These are phyloP conservation scores for Porcisia hertigi DNA, from an alignment of 208 protist genomes.

Conservation along the genomic window DNA sequence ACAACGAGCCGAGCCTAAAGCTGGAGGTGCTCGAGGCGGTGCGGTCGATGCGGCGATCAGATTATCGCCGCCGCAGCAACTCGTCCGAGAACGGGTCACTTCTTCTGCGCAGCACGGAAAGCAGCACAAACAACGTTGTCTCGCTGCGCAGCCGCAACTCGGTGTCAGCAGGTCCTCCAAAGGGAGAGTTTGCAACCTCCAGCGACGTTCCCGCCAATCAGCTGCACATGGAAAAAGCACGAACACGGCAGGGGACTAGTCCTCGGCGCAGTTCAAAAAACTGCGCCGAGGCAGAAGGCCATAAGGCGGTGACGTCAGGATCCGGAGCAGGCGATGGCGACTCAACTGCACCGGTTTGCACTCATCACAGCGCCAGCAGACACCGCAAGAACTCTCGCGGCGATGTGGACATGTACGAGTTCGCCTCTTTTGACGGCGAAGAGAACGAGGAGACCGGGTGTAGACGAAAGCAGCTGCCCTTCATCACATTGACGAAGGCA, in stretches of 20 bases:
- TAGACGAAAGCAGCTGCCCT: neutral
- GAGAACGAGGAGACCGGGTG: conserved; percentile 10
- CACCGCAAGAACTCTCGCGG: neutral
- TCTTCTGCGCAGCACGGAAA: conserved; percentile 32
- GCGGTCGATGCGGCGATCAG: conserved; percentile 44
- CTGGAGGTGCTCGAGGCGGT: conserved; percentile 74
- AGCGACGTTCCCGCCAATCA: conserved; percentile 9
- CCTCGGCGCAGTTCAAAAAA: conserved; percentile 1
- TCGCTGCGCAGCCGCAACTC: conserved; percentile 15
- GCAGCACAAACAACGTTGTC: conserved; percentile 28
- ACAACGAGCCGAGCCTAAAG: conserved; percentile 77
- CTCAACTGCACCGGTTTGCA: neutral
- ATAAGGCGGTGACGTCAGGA: conserved; percentile 7
- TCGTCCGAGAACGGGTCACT: conserved; percentile 37
- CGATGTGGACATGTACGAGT: conserved; percentile 4
- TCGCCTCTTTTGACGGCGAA: conserved; percentile 4
- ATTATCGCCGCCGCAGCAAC: conserved; percentile 42
- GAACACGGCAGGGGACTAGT: conserved; percentile 4
- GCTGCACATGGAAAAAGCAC: conserved; percentile 3
- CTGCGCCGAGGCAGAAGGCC: conserved; percentile 6
- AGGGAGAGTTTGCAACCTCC: conserved; percentile 13
- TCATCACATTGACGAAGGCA: neutral
- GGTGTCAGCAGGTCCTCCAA: neutral
- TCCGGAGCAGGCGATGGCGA: neutral
- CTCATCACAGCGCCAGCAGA: neutral